Evolutionary conservation across 73 alveolate genomes (phyloP).

Genomic region (Symbiodinium natans): DNA sequence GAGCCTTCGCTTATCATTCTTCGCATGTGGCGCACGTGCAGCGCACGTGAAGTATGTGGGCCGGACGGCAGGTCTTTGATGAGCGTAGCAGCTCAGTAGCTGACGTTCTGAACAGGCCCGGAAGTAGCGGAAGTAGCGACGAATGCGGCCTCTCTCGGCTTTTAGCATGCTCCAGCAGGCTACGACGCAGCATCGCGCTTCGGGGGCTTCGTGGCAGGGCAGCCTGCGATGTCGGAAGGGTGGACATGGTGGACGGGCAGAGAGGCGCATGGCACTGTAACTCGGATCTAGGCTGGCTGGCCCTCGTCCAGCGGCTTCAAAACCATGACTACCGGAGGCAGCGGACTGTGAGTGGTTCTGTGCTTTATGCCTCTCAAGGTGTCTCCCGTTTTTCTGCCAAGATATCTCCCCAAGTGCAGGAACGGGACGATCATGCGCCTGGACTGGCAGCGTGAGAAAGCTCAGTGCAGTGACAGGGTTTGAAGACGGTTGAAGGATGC

Average conservation of each 20-base stretch:
- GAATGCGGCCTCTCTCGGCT: no score
- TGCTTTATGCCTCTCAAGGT: neutral
- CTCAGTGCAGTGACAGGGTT: neutral
- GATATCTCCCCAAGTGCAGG: no score
- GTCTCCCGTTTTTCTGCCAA: no score
- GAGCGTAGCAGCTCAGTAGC: neutral
- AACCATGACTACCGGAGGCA: conserved; percentile 49
- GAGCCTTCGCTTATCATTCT: neutral
- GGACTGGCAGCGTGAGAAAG: conserved; percentile 53
- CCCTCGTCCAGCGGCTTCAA: conserved; percentile 78
- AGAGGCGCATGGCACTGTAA: no score
- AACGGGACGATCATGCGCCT: conserved; percentile 72
- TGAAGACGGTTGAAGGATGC: no score
- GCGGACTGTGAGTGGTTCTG: neutral
- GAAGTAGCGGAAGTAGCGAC: neutral
- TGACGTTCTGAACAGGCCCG: neutral
- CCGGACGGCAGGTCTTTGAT: neutral
- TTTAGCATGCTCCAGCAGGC: conserved; percentile 24
- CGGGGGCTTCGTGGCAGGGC: conserved; percentile 34
- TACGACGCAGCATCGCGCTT: conserved; percentile 67
- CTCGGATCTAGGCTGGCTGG: conserved; percentile 30
- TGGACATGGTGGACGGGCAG: neutral
- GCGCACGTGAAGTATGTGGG: no score
- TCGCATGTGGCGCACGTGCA: no score
- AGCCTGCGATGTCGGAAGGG: neutral